phyloP scores from a whole-genome alignment of 176 grass and related monocot species.

The Eremochloa ophiuroides region DNA sequence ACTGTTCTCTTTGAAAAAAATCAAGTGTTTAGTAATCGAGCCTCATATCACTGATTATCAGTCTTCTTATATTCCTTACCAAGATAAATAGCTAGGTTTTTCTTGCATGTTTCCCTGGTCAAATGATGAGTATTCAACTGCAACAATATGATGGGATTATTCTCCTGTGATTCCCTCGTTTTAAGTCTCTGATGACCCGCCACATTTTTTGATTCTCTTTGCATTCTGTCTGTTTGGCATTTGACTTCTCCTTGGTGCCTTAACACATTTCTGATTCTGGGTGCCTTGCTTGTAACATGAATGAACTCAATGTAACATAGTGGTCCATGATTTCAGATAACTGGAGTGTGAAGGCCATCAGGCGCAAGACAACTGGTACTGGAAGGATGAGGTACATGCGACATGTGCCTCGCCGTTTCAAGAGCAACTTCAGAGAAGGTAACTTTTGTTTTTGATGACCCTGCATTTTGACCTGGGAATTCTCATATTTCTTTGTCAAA shows the following conservation, averaged over 20 bases:
- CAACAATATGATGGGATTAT: conserved; percentile 31
- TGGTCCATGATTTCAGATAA: conserved; percentile 39
- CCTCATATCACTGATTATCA: neutral
- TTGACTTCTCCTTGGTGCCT: neutral
- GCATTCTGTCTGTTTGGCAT: neutral
- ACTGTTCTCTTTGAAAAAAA: no score
- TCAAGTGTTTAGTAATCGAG: neutral
- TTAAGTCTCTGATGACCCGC: conserved; percentile 40
- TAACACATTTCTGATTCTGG: no score
- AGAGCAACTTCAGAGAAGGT: conserved; percentile 95
- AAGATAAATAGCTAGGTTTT: neutral
- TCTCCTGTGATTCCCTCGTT: conserved; percentile 2
- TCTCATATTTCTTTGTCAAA: neutral
- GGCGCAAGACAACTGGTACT: conserved; percentile 80
- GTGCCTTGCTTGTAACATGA: neutral
- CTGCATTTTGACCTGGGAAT: neutral
- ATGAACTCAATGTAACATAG: neutral
- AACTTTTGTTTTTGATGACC: neutral
- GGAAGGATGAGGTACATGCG: conserved; percentile 92
- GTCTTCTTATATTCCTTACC: neutral
- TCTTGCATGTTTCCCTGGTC: neutral
- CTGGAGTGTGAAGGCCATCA: conserved; percentile 88
- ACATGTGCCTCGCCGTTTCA: conserved; percentile 70
- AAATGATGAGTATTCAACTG: conserved; percentile 17
- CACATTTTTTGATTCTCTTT: neutral